phyloP scores from a whole-genome alignment of 1,284 basidiomycete genomes.

The Grifola frondosa region DNA sequence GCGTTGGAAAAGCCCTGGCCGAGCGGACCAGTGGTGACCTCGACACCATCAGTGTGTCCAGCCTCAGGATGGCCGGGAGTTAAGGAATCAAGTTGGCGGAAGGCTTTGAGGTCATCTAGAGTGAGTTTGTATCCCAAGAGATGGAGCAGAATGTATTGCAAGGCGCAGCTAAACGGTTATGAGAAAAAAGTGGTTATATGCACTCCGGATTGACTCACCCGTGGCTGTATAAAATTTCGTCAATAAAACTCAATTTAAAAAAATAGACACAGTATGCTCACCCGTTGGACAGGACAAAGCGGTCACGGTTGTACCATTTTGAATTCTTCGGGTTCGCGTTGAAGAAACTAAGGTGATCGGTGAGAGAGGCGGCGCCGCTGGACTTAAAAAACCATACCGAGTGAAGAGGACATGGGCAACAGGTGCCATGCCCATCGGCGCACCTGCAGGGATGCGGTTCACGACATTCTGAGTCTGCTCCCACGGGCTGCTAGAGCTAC shows the following conservation, averaged over 20 bases:
- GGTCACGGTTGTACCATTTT: constrained; percentile 91
- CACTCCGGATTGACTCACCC: constrained; percentile 48
- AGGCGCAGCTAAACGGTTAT: constrained; percentile 62
- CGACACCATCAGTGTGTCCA: constrained; percentile 88
- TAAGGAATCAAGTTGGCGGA: constrained; percentile 84
- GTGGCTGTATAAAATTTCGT: constrained; percentile 45
- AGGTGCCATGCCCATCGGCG: constrained; percentile 92
- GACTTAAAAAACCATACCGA: constrained; percentile 41
- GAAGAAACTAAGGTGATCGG: constrained; percentile 58
- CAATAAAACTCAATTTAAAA: constrained; percentile 2
- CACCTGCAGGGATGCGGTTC: constrained; percentile 43
- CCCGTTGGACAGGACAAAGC: constrained; percentile 87
- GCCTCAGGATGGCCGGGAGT: constrained; percentile 93
- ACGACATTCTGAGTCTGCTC: no score
- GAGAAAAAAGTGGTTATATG: not conserved
- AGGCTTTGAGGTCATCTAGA: constrained; percentile 81
- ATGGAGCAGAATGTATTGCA: constrained; percentile 84
- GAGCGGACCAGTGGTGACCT: constrained; percentile 95
- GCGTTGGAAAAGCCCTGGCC: constrained; percentile 94
- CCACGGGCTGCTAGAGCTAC: constrained; percentile 21
- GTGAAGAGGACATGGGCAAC: constrained; percentile 87
- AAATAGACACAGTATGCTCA: constrained; percentile 35
- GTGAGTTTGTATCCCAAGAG: constrained; percentile 83
- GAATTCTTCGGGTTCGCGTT: constrained; percentile 86
- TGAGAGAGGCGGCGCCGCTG: not conserved